phyloP scores from a whole-genome alignment of 2,329 filamentous ascomycete genomes.

The Nectriaceae sp. region DNA sequence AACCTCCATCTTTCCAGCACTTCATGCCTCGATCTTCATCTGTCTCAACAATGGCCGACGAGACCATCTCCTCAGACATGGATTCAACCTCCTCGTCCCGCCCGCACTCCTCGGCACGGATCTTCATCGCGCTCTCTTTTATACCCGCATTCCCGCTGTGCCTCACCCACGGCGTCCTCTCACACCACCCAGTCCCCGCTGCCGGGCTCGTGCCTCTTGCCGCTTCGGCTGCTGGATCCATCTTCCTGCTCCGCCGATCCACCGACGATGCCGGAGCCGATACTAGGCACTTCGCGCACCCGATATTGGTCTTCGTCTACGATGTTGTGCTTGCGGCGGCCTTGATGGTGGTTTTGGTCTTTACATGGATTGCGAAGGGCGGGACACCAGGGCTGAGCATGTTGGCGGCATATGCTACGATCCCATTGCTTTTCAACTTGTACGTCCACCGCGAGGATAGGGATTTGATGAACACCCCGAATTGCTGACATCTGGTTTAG shows the following conservation, averaged over 20 bases:
- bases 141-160: conserved; percentile 42
- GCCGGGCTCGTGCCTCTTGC: conserved; percentile 42
- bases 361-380: conserved; percentile 39
- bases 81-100: conserved; percentile 13
- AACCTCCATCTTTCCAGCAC: background rate
- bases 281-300: conserved; percentile 17
- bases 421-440: conserved; percentile 45
- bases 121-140: conserved; percentile 37
- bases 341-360: conserved; percentile 42
- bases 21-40: background rate
- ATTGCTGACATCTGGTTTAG: conserved; percentile 24
- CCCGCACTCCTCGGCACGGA: conserved; percentile 32
- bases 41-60: conserved; percentile 15
- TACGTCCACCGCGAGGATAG: conserved; percentile 23
- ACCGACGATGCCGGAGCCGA: background rate
- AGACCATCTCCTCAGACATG: conserved; percentile 13
- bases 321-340: conserved; percentile 39
- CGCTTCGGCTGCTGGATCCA: conserved; percentile 34
- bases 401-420: conserved; percentile 45
- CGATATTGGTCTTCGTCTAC: conserved; percentile 39
- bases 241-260: conserved; percentile 24
- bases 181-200: conserved; percentile 36
- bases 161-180: conserved; percentile 40
- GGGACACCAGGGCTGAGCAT: conserved; percentile 36
- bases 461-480: background rate